Evolutionary conservation across 495 filamentous ascomycete genomes (phyloP), one percentile per base, ranked within the genome.

Genomic region (Alectoria sarmentosa): DNA sequence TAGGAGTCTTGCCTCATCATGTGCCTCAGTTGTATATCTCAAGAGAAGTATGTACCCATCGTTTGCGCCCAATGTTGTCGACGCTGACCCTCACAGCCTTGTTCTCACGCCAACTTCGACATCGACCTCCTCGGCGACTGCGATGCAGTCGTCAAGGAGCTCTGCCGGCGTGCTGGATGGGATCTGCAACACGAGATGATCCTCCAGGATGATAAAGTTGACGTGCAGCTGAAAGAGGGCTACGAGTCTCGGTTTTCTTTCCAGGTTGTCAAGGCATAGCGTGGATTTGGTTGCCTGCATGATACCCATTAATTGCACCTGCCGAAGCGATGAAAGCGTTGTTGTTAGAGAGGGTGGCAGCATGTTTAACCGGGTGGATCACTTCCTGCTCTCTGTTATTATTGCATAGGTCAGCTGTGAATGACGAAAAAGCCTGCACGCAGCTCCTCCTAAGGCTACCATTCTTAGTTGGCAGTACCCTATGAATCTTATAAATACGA

Each of bases 1-100:
- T 92, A 1, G 85, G 89, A 3, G 87, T 89, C 42, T 69, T 98
- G 15, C 90, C 91, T 0, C 75, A 84, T 21, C 72, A 88, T 32
- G 86, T 97, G 30, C 94, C 94, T 6, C 94, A 97, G 73, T 90
- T 99, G 65, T 98, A 93, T 74, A 94, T 99, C 67, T 91, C 87
- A 23, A 84, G 91, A 61, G 91, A 89, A 56, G 86, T 87, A 78
- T 69, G 83, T 77, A 28, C 28, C 36, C 26, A 36, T 49, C 30
- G 21, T 58, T 60, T 23, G 6, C 38, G 3, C 46, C 42, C n/a
- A n/a, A 15, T n/a, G 10, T 11, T 28, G 19, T 15, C 37, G 1
- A 4, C 26, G 55, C 61, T 56, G 34, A 66, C 38, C 60, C 49
- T 71, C 58, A 37, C 66, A 90, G 79, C 89, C 90, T 32, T 90